phyloP scores from a whole-genome alignment of 2,329 filamentous ascomycete species.

The Dactylonectria macrodidyma region DNA sequence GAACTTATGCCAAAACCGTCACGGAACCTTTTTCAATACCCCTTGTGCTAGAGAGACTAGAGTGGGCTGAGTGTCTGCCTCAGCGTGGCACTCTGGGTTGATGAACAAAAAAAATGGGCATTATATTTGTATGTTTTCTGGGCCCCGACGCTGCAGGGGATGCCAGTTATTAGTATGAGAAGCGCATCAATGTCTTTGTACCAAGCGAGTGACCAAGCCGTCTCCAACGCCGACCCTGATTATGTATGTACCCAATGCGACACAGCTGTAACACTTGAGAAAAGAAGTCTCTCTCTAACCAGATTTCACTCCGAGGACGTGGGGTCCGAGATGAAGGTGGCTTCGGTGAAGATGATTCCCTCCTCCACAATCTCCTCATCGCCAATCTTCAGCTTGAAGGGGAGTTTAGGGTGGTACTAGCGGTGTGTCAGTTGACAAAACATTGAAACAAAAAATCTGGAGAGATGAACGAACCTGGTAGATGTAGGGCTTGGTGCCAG shows the following conservation, averaged over 20 bases:
- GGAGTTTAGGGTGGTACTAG: constrained; percentile 80
- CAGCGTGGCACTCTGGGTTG: background rate
- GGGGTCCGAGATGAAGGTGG: constrained; percentile 90
- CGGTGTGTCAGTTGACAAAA: constrained; percentile 28
- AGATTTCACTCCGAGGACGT: constrained; percentile 14
- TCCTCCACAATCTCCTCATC: constrained; percentile 84
- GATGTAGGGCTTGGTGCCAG: constrained; percentile 96
- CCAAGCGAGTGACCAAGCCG: constrained; percentile 50
- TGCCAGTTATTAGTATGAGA: constrained; percentile 33
- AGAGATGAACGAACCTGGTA: constrained; percentile 79
- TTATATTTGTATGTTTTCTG: constrained; percentile 32
- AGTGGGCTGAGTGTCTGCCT: background rate
- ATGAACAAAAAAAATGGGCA: constrained; percentile 26
- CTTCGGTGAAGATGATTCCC: constrained; percentile 87
- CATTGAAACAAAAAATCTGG: background rate
- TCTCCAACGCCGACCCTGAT: constrained; percentile 51
- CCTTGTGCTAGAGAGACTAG: background rate
- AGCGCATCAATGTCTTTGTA: constrained; percentile 42
- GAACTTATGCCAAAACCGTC: background rate
- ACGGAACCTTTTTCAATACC: constrained; percentile 1
- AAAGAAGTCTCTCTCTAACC: constrained; percentile 17
- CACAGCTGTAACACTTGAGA: constrained; percentile 40
- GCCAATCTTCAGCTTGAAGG: constrained; percentile 87
- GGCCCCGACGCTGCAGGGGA: constrained; percentile 18
- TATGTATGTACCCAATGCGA: constrained; percentile 49